Evolutionary conservation across 768 basidiomycete genomes (phyloP).

Genomic region (Asterophora parasitica): DNA sequence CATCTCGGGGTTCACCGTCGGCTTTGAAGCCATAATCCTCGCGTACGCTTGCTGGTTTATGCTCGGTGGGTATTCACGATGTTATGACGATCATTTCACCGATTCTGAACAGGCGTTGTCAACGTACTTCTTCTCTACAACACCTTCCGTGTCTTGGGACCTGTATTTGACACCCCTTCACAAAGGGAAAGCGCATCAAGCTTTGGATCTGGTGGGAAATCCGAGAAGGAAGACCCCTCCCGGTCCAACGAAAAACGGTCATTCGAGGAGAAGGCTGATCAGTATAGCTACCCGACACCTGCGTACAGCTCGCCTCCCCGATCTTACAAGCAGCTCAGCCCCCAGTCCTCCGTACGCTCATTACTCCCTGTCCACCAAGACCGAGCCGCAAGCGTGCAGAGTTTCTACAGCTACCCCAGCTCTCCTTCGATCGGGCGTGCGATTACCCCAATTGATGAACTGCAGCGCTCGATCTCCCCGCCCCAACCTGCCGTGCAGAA

Average conservation of each 20-base stretch:
- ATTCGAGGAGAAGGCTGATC: conserved; percentile 19
- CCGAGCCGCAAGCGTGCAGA: conserved; percentile 18
- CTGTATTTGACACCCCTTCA: conserved; percentile 39
- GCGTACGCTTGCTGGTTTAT: conserved; percentile 42
- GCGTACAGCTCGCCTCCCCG: conserved; percentile 9
- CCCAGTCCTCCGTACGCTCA: conserved; percentile 8
- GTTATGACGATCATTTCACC: neutral
- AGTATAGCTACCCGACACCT: conserved; percentile 15
- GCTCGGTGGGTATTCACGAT: conserved; percentile 30
- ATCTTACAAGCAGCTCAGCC: conserved; percentile 7
- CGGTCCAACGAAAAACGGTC: conserved; percentile 8
- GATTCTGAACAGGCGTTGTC: conserved; percentile 44
- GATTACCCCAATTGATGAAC: conserved; percentile 22
- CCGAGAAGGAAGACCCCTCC: conserved; percentile 15
- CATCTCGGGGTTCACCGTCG: conserved; percentile 42
- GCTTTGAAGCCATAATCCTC: conserved; percentile 43
- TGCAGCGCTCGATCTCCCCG: conserved; percentile 19
- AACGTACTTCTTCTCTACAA: conserved; percentile 67
- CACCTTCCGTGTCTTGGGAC: conserved; percentile 58
- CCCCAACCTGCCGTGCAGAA: conserved; percentile 16
- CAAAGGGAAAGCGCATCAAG: conserved; percentile 28
- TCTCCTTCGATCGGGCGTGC: conserved; percentile 21
- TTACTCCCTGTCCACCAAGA: conserved; percentile 20
- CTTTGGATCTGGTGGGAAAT: conserved; percentile 20
- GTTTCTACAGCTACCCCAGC: conserved; percentile 19